Evolutionary conservation across 768 basidiomycete species (phyloP), one percentile per base, ranked within the genome.

Genomic region (Epithele typhae): DNA sequence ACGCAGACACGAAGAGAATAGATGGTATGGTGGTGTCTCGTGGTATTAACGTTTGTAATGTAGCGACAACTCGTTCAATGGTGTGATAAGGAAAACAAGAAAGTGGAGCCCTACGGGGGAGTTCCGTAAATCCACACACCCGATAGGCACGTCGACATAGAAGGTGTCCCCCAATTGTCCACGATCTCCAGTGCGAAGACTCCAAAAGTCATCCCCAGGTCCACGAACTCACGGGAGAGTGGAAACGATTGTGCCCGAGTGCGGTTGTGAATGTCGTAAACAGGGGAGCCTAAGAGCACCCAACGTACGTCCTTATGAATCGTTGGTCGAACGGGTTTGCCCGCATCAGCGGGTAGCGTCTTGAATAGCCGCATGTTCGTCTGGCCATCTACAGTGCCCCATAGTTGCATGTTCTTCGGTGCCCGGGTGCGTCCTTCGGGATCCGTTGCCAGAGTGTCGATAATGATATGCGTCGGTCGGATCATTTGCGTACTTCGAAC

Each of bases 161-260:
- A 22, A n/a, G n/a, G n/a, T n/a, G n/a, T n/a, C 2, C 43, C 43
- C 43, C 43, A 44, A 27, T 44, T 44, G n/a, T 36, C 34, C 22
- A 44, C 3, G 4, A 44, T 3, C 14, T 17, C 43, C 2, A 44
- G 30, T 3, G 34, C 43, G 21, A 44, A 18, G 21, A 44, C 36
- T 4, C 43, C 43, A 22, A 44, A 44, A 1, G 43, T 21, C 3
- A 44, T 21, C 35, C 3, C 19, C n/a, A 22, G n/a, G 12, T 44
- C 22, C n/a, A 19, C 24, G 15, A n/a, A 35, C 10, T 2, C n/a
- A 4, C 5, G 23, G 21, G 34, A 25, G 36, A 44, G 19, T 3
- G 33, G 43, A 18, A 44, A 44, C 15, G 34, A 21, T 18, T 44
- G 43, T 2, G 34, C 25, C 2, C 22, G 43, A 24, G 32, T 24